Evolutionary conservation across 2,329 filamentous ascomycete species (phyloP).

Genomic region (Fusarium palustre): DNA sequence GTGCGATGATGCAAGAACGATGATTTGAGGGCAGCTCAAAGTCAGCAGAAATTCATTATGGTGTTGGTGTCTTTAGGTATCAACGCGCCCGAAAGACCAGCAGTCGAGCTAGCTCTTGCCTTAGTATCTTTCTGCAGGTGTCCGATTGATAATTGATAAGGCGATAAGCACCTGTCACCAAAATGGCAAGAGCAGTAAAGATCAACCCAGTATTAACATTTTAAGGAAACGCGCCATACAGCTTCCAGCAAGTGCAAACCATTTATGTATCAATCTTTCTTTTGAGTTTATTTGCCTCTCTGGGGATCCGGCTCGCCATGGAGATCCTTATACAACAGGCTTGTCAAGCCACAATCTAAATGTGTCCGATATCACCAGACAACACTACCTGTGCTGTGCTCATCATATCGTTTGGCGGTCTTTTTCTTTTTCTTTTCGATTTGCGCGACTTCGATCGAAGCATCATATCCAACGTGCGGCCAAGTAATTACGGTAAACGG

Average conservation of each 20-base stretch:
- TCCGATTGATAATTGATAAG: constrained; percentile 36
- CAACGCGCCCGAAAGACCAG: neutral
- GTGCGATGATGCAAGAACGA: neutral
- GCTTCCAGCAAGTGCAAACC: constrained; percentile 14
- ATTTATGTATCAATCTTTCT: neutral
- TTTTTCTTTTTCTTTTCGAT: constrained; percentile 2
- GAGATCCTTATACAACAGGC: neutral
- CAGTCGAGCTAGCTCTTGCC: neutral
- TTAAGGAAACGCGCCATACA: constrained; percentile 4
- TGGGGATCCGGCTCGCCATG: neutral
- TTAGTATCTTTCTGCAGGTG: neutral
- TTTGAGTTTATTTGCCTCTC: neutral
- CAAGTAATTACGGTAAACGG: constrained; percentile 9
- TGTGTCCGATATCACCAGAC: neutral
- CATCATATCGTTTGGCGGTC: neutral
- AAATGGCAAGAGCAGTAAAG: constrained; percentile 17
- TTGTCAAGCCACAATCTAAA: neutral
- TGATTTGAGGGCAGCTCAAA: neutral
- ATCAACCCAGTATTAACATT: constrained; percentile 3
- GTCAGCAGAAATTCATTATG: neutral
- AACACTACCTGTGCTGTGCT: neutral
- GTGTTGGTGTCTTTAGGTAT: too few species aligned
- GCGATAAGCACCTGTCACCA: constrained; percentile 13
- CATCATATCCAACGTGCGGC: constrained; percentile 18
- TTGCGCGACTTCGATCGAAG: constrained; percentile 24